phyloP scores from a whole-genome alignment of 352 stramenopile species.

The Pythium plurisporium region DNA sequence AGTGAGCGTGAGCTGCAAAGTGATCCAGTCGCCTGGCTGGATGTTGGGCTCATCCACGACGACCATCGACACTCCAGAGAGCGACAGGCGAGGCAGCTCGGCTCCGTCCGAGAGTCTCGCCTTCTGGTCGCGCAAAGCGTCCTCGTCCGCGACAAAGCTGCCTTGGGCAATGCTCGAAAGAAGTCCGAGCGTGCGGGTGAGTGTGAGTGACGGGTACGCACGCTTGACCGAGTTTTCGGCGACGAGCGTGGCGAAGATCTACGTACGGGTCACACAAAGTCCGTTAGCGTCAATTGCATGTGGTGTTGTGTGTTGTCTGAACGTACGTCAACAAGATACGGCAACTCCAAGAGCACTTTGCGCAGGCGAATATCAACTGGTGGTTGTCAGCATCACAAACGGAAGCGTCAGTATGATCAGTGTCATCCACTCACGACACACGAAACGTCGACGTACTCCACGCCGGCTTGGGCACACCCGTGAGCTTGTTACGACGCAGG shows the following conservation, averaged over 20 bases:
- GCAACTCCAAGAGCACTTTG: constrained; percentile 69
- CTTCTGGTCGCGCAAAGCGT: constrained; percentile 53
- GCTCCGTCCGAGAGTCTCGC: constrained; percentile 29
- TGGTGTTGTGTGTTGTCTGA: too few species aligned
- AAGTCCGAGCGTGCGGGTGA: constrained; percentile 56
- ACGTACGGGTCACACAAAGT: not conserved
- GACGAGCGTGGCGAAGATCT: constrained; percentile 59
- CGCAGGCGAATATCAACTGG: constrained; percentile 58
- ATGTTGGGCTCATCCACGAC: constrained; percentile 69
- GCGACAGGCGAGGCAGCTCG: constrained; percentile 32
- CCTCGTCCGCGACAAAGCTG: constrained; percentile 58
- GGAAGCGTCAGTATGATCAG: not conserved
- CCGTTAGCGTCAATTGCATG: not conserved
- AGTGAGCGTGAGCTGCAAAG: constrained; percentile 45
- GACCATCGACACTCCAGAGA: constrained; percentile 34
- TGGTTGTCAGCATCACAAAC: not conserved
- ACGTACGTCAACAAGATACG: constrained; percentile 67
- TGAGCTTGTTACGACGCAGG: constrained; percentile 63
- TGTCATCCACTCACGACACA: not conserved
- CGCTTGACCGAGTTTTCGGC: constrained; percentile 67
- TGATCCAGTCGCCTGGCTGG: constrained; percentile 76
- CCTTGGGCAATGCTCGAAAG: constrained; percentile 71
- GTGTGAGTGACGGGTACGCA: constrained; percentile 44
- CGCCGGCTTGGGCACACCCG: constrained; percentile 53
- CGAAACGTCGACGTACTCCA: constrained; percentile 36